Percentiles rank a stretch among this genome's conserved stretches.
phyloP scores from a whole-genome alignment of 139 green algal genomes.

The Coelastrella sp. region DNA sequence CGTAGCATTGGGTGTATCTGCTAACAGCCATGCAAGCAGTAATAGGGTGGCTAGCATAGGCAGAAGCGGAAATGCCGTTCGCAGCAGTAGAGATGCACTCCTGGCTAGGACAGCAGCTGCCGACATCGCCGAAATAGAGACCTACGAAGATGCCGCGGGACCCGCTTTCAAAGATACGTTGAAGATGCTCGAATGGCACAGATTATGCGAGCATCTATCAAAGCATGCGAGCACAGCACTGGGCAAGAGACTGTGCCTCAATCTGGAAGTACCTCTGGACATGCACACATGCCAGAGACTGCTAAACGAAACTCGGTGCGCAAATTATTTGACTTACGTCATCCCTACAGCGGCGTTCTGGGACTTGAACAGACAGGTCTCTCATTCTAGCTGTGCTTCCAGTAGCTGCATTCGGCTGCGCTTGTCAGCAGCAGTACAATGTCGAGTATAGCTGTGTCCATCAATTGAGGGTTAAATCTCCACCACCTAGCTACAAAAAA shows the following conservation, averaged over 20 bases:
- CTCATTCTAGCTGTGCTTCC: neutral
- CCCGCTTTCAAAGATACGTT: conserved; percentile 72
- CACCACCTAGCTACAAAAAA: too few relatives aligned
- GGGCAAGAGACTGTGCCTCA: conserved; percentile 64
- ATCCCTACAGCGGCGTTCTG: neutral
- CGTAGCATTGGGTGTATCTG: neutral
- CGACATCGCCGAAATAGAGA: neutral
- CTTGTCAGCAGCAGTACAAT: too few relatives aligned
- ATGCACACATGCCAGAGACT: conserved; percentile 52
- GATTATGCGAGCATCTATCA: conserved; percentile 76
- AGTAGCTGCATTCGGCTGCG: too few relatives aligned
- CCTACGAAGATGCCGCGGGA: conserved; percentile 36
- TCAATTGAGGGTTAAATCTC: too few relatives aligned
- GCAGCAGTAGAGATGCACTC: neutral
- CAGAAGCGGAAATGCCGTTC: neutral
- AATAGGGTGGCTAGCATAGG: neutral
- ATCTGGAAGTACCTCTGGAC: conserved; percentile 54
- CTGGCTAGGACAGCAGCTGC: neutral
- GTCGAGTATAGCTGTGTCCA: too few relatives aligned
- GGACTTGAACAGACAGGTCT: neutral
- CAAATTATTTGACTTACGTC: neutral
- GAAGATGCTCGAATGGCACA: conserved; percentile 77
- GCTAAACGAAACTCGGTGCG: conserved; percentile 72
- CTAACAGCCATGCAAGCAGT: neutral
- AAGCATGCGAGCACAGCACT: conserved; percentile 77